phyloP scores from a whole-genome alignment of 805 yeast species.

The Pichia thaimueangensis region DNA sequence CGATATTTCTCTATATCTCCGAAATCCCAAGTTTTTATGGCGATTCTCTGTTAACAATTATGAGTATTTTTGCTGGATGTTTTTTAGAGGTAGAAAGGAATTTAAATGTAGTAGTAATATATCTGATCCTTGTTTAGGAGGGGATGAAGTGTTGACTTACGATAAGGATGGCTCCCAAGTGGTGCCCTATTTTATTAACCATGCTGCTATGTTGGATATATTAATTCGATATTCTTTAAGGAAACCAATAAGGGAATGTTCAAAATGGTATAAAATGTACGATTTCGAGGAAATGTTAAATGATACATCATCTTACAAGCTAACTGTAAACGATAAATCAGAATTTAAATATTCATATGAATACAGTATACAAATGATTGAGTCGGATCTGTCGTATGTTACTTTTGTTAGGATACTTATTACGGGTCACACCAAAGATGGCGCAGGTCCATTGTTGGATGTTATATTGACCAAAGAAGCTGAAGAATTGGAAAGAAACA shows the following conservation, averaged over 20 bases:
- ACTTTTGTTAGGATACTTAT: not conserved
- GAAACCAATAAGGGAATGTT: not conserved
- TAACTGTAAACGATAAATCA: not conserved
- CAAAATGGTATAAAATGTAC: constrained; percentile 1
- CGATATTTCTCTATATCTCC: not conserved
- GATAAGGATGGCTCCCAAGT: not conserved
- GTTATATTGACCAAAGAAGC: not conserved
- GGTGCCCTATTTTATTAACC: not conserved
- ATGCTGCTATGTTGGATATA: not conserved
- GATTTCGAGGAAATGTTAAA: not conserved
- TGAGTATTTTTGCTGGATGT: not conserved
- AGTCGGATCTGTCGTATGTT: not conserved
- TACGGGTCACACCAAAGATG: constrained; percentile 2
- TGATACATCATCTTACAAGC: not conserved
- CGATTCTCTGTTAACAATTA: constrained; percentile 6
- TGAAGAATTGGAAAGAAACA: too few relatives aligned
- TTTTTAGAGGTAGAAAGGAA: not conserved
- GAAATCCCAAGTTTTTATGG: constrained; percentile 5
- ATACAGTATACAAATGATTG: constrained; percentile 3
- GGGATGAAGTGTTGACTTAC: constrained; percentile 2
- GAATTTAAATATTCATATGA: constrained; percentile 1
- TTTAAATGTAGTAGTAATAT: too few relatives aligned
- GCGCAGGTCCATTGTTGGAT: constrained; percentile 2
- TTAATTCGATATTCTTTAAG: not conserved
- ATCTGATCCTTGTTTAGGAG: not conserved